Conservation (phyloP, 2,329 filamentous ascomycete species). For the Metarhizium robertsii region DNA sequence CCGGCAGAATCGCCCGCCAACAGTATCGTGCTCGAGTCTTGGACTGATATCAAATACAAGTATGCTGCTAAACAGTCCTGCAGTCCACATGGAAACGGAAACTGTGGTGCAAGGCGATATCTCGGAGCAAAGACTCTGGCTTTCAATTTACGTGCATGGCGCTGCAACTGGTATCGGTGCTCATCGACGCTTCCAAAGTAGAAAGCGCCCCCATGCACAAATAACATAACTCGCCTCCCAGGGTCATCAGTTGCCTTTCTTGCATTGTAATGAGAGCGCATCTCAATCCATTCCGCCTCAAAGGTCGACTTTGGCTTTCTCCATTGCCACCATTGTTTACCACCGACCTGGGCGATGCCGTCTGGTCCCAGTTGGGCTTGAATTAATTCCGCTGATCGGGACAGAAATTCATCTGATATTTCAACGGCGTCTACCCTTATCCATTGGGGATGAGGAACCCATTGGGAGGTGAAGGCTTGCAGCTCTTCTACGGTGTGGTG, state of each 20-base stretch:
- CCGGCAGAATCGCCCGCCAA: slow-evolving; percentile 90
- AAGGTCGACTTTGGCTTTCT: slow-evolving; percentile 56
- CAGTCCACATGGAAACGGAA: slow-evolving; percentile 87
- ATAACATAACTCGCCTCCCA: slow-evolving; percentile 75
- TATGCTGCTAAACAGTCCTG: slow-evolving; percentile 88
- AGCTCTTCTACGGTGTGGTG: slow-evolving; percentile 88
- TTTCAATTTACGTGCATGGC: slow-evolving; percentile 88
- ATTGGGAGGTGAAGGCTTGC: slow-evolving; percentile 83
- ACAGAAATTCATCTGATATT: slow-evolving; percentile 56
- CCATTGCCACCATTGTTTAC: slow-evolving; percentile 86
- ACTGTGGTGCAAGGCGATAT: slow-evolving; percentile 86
- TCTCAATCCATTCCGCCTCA: slow-evolving; percentile 92
- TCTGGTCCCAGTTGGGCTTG: slow-evolving; percentile 66
- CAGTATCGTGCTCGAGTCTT: slow-evolving; percentile 74
- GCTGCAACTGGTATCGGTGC: slow-evolving; percentile 96
- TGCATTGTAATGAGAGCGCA: slow-evolving; percentile 65
- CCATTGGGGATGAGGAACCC: slow-evolving; percentile 85
- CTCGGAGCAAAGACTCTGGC: slow-evolving; percentile 78
- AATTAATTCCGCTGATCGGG: slow-evolving; percentile 57
- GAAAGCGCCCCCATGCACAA: slow-evolving; percentile 89
- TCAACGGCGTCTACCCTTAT: slow-evolving; percentile 64
- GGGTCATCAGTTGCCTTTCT: slow-evolving; percentile 52
- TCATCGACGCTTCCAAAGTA: slow-evolving; percentile 94
- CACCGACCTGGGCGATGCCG: slow-evolving; percentile 69
- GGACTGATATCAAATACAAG: slow-evolving; percentile 65